Evolutionary conservation across 441 rosid species (phyloP), one percentile per base, ranked within the genome.

Genomic region (Geranium incanum): DNA sequence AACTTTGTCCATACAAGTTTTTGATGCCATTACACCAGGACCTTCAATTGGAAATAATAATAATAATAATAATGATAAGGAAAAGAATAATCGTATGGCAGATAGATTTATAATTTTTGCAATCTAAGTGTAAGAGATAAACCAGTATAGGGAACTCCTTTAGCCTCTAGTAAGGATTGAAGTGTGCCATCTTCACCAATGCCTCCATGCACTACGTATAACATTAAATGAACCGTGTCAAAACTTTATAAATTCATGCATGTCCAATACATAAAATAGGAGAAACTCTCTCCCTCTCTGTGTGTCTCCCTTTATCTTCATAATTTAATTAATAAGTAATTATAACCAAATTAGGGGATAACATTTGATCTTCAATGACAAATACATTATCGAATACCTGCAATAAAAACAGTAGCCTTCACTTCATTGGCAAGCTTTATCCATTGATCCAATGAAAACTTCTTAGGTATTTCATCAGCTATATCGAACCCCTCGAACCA

Each of bases 171-270:
- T 73, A 94, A 76, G 67, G 87, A 85, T 77, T 94, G 99, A 75
- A 94, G 84, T 11, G 97, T 92, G 63, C 99, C 97, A 77, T 94
- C 92, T 84, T 94, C 99, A 76, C 99, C 99, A 11, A 94, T 90
- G 79, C 97, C 99, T 78, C 97, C 99, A 76, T 94, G 99, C 71
- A 87, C 99, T 92, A 82, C 71, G 71, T 59, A 73, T 71, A 76
- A 68, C 74, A 80, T 80, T 69, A 70, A 36, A 76, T 64, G 66
- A 70, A 66, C 9, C n/a, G 36, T 60, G 18, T 70, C 11, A 73
- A 21, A 15, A 55, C 67, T 60, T 15, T 1, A 55, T 16, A 13
- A n/a, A 50, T 28, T 28, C 33, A 28, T 28, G 33, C 33, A 28
- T 28, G 33, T 28, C 33, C 33, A 28, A 28, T 28, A 28, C 2